A percentile compares a stretch with the other conserved stretches of the same genome.
Conservation (phyloP, 345 rosid species). For the Eucalyptus regnans region DNA sequence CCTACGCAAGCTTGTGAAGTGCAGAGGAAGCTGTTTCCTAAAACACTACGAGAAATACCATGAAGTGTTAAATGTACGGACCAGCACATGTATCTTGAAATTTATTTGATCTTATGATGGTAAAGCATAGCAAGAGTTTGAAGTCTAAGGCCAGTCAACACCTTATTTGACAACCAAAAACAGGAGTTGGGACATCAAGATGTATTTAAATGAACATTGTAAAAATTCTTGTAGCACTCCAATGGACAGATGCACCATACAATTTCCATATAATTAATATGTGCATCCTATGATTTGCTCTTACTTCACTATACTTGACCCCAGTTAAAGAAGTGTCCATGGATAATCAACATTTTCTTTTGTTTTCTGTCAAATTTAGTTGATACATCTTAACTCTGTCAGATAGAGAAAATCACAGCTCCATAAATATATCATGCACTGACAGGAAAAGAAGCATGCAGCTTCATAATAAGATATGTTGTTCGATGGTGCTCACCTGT, state of each 20-base stretch:
- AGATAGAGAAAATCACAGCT: background rate
- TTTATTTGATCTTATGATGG: background rate
- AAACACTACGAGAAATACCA: background rate
- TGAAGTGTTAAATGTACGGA: background rate
- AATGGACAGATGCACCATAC: background rate
- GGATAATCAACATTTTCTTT: background rate
- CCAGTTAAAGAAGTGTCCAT: background rate
- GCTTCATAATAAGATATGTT: background rate
- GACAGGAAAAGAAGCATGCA: background rate
- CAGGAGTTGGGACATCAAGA: background rate
- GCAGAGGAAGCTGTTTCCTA: constrained; percentile 77
- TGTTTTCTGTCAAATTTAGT: background rate
- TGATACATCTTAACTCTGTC: background rate
- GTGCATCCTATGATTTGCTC: background rate
- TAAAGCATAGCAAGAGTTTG: background rate
- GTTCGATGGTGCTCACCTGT: constrained; percentile 35
- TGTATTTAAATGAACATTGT: background rate
- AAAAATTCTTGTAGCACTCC: background rate
- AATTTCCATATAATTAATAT: background rate
- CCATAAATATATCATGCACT: background rate
- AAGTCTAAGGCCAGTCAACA: background rate
- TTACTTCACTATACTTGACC: background rate
- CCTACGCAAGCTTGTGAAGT: constrained; percentile 43
- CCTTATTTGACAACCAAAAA: background rate
- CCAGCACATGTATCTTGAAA: background rate